Evolutionary conservation across 78 protist species (phyloP).

Genomic region (Tieghemostelium lacteum): DNA sequence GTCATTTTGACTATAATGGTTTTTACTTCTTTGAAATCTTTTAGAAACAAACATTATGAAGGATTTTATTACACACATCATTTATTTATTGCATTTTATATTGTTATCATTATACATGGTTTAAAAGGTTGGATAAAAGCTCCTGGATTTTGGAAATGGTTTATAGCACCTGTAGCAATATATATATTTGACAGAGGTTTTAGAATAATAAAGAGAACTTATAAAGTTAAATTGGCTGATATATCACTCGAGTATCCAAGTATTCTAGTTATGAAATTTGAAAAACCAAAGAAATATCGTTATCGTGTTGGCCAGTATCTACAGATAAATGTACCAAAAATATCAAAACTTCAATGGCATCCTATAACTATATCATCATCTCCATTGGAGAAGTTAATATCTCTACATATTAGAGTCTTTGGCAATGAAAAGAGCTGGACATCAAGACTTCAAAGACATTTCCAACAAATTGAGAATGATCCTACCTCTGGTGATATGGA

Average conservation of each 20-base stretch:
- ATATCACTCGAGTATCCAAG: not conserved
- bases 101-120: slow-evolving; percentile 25
- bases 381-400: slow-evolving; percentile 81
- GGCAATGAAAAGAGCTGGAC: slow-evolving; percentile 85
- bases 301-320: slow-evolving; percentile 89
- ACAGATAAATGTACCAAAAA: slow-evolving; percentile 82
- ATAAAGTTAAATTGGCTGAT: slow-evolving; percentile 3
- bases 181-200: slow-evolving; percentile 84
- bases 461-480: not conserved
- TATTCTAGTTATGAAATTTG: slow-evolving; percentile 11
- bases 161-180: slow-evolving; percentile 69
- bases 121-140: slow-evolving; percentile 29
- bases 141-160: slow-evolving; percentile 84
- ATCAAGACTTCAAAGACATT: not conserved
- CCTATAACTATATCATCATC: slow-evolving; percentile 93
- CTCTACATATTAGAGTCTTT: slow-evolving; percentile 87
- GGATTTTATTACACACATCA: slow-evolving; percentile 50
- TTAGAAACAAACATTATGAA: slow-evolving; percentile 24
- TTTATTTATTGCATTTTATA: slow-evolving; percentile 25
- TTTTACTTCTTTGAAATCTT: not conserved
- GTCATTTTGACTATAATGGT: not conserved
- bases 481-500: not conserved
- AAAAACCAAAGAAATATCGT: slow-evolving; percentile 37
- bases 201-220: slow-evolving; percentile 2
- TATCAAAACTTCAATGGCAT: slow-evolving; percentile 88